phyloP scores from a whole-genome alignment of 768 basidiomycete species.

The Trametes sanguinea region DNA sequence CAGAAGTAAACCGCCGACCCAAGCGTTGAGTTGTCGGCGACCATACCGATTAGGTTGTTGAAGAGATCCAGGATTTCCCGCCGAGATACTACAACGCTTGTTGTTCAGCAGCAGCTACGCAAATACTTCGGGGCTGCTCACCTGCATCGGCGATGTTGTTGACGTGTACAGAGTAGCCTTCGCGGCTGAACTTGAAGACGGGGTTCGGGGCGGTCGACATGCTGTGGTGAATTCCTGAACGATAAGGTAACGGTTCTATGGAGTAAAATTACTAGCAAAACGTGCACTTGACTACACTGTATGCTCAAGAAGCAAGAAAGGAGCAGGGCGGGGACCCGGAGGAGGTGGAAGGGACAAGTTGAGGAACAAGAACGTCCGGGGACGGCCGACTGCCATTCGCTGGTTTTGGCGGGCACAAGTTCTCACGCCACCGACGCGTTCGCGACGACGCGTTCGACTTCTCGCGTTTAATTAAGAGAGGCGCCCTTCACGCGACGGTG shows the following conservation, averaged over 20 bases:
- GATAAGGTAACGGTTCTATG: constrained; percentile 5
- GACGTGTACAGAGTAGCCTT: constrained; percentile 49
- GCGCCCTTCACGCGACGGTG: background rate
- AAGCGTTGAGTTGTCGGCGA: background rate
- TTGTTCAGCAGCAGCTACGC: background rate
- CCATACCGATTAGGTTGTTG: constrained; percentile 54
- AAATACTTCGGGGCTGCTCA: constrained; percentile 26
- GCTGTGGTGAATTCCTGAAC: constrained; percentile 3
- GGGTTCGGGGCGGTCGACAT: constrained; percentile 27
- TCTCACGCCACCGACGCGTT: constrained; percentile 30
- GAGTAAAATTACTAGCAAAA: background rate
- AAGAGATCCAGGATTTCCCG: constrained; percentile 59
- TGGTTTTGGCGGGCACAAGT: constrained; percentile 19
- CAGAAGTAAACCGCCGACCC: background rate
- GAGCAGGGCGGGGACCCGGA: constrained; percentile 3
- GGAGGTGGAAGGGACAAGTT: constrained; percentile 13
- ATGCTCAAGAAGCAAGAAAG: constrained; percentile 22
- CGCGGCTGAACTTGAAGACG: constrained; percentile 39
- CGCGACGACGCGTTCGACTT: background rate
- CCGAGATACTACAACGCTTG: constrained; percentile 34
- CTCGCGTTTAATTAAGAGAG: background rate
- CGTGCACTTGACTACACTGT: constrained; percentile 4
- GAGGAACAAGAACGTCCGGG: constrained; percentile 27
- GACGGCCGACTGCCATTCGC: constrained; percentile 16
- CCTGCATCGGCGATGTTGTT: constrained; percentile 40